Base-by-base conservation (phyloP, 139 green algal species). In the Chlorokybus atmophyticus region DNA sequence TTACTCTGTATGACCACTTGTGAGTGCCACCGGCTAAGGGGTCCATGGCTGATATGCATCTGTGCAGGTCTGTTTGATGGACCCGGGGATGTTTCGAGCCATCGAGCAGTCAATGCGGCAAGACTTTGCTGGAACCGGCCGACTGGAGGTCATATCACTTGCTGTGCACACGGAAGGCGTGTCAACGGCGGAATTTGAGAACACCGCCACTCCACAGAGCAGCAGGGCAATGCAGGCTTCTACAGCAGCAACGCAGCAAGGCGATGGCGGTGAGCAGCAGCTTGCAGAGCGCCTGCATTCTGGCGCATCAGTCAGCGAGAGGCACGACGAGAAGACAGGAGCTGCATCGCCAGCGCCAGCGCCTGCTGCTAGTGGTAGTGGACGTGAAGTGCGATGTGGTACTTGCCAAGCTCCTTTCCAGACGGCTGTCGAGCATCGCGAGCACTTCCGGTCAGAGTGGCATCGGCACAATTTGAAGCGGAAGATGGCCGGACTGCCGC, bases 361-460 rank as follows among this genome's bases (percentile, higher is more conserved):
- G 0, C 38, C 38, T 17, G 17, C 38, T 19, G 38, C 19, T n/a
- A n/a, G n/a, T n/a, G n/a, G n/a, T n/a, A n/a, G n/a, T n/a, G n/a
- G n/a, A n/a, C n/a, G n/a, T n/a, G n/a, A n/a, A n/a, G n/a, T n/a
- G n/a, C n/a, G n/a, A n/a, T 77, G 70, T 58, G 52, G 19, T 10
- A 78, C 70, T 4, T 78, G 68, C 52, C 14, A 42, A 3, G 53
- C 38, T 2, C 21, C 30, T 4, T 91, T 93, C 56, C 50, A 38
- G 0, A 66, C 56, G 1, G 38, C 62, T 0, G 50, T 73, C 23
- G 81, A 92, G 62, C 82, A 90, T 65, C 69, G 87, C 0, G 62
- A 66, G 27, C 87, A 95, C 62, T 94, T 92, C 64, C 80, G 80
- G 24, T 81, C 74, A 0, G 87, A 95, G 64, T 95, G 86, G 87